These are phyloP conservation scores for Trichaptum fuscoviolaceum DNA, from an alignment of 768 basidiomycete species.

Conservation along the genomic window DNA sequence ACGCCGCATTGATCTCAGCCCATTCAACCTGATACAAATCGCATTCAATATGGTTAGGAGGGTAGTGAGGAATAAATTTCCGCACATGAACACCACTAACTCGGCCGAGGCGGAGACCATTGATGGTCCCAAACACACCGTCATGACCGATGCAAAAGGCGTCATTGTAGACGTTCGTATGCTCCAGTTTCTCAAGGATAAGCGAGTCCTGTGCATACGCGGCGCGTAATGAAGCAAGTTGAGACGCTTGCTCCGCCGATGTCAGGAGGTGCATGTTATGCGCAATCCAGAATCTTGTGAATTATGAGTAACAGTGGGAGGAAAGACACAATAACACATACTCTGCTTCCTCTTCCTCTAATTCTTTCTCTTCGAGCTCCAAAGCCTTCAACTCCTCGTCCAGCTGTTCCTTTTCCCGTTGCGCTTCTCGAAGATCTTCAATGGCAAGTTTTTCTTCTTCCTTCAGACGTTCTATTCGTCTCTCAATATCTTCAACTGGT, in stretches of 20 bases:
- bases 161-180: conserved; percentile 93
- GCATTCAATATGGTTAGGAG: not conserved
- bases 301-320: conserved; percentile 8
- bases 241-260: conserved; percentile 60
- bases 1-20: conserved; percentile 98
- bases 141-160: conserved; percentile 95
- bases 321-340: conserved; percentile 32
- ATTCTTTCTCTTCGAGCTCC: conserved; percentile 68
- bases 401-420: conserved; percentile 71
- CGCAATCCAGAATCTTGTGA: conserved; percentile 69
- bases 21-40: conserved; percentile 74
- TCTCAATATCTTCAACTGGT: conserved; percentile 60
- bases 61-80: conserved; percentile 10
- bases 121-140: conserved; percentile 96
- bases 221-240: conserved; percentile 66
- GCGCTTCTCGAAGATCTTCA: conserved; percentile 70
- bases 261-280: conserved; percentile 69
- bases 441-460: conserved; percentile 62
- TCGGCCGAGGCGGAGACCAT: conserved; percentile 86
- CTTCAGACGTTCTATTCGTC: conserved; percentile 68
- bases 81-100: conserved; percentile 77
- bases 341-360: conserved; percentile 85
- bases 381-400: conserved; percentile 65
- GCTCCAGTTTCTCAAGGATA: conserved; percentile 77
- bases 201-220: conserved; percentile 75